phyloP scores from a whole-genome alignment of 2,329 filamentous ascomycete genomes.

The Talaromyces atroroseus region DNA sequence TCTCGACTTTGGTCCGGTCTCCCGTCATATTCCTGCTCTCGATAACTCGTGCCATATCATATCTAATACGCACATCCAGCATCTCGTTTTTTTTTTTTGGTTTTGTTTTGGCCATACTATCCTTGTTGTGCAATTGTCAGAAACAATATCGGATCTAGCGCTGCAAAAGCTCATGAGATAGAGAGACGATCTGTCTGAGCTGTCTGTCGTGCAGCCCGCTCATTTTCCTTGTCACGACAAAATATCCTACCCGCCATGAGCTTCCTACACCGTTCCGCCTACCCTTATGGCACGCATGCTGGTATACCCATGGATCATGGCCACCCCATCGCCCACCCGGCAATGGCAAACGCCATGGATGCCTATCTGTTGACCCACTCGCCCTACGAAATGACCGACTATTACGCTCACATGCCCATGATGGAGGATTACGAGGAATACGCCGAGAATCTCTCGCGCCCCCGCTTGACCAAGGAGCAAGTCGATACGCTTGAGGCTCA shows the following conservation, averaged over 20 bases:
- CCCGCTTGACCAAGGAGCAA: conserved; percentile 48
- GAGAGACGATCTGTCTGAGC: background rate
- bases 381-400: conserved; percentile 40
- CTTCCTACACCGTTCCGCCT: conserved; percentile 31
- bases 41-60: conserved; percentile 1
- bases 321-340: conserved; percentile 30
- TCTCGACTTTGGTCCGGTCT: background rate
- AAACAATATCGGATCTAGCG: background rate
- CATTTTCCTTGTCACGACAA: background rate
- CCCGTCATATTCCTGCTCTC: background rate
- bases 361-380: conserved; percentile 34
- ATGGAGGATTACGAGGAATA: conserved; percentile 42
- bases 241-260: conserved; percentile 25
- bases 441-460: conserved; percentile 44
- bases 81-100: background rate
- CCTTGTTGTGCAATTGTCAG: background rate
- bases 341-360: conserved; percentile 36
- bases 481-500: conserved; percentile 46
- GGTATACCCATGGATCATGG: conserved; percentile 36
- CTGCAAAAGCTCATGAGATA: background rate
- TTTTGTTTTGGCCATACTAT: background rate
- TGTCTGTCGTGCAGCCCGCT: background rate
- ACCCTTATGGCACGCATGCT: conserved; percentile 29
- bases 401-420: conserved; percentile 36
- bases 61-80: background rate